phyloP scores from a whole-genome alignment of 495 filamentous ascomycete species.

The Penicillium salamii region DNA sequence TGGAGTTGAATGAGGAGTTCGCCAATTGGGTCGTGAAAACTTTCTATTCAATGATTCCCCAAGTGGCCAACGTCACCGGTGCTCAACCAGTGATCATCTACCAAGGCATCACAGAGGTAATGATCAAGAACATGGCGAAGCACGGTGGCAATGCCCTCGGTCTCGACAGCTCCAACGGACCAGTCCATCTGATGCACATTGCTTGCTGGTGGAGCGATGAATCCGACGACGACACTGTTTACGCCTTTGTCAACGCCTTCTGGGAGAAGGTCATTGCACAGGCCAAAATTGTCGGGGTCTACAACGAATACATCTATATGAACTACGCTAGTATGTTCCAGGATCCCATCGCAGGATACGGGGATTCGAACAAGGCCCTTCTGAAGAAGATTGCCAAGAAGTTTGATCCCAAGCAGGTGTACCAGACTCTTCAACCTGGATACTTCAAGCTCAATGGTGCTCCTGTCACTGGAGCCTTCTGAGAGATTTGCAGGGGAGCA shows the following conservation, averaged over 20 bases:
- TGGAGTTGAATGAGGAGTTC: conserved; percentile 31
- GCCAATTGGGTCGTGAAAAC: conserved; percentile 33
- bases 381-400: conserved; percentile 31
- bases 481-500: too few species aligned
- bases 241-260: conserved; percentile 19
- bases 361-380: conserved; percentile 25
- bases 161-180: conserved; percentile 34
- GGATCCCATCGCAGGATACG: conserved; percentile 39
- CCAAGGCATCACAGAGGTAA: conserved; percentile 44
- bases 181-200: conserved; percentile 37
- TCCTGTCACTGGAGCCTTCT: conserved; percentile 11
- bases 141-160: conserved; percentile 55
- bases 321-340: conserved; percentile 46
- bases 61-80: conserved; percentile 33
- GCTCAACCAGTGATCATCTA: conserved; percentile 44
- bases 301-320: conserved; percentile 57
- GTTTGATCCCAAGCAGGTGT: conserved; percentile 39
- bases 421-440: conserved; percentile 37
- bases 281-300: conserved; percentile 39
- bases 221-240: conserved; percentile 30
- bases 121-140: conserved; percentile 36
- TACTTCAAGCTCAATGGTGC: conserved; percentile 38
- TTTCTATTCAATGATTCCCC: conserved; percentile 32
- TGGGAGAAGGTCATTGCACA: conserved; percentile 20
- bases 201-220: conserved; percentile 32